A percentile compares a stretch with the other conserved stretches of the same genome.
phyloP scores from a whole-genome alignment of 108 stramenopile genomes.

The Seminavis robusta region DNA sequence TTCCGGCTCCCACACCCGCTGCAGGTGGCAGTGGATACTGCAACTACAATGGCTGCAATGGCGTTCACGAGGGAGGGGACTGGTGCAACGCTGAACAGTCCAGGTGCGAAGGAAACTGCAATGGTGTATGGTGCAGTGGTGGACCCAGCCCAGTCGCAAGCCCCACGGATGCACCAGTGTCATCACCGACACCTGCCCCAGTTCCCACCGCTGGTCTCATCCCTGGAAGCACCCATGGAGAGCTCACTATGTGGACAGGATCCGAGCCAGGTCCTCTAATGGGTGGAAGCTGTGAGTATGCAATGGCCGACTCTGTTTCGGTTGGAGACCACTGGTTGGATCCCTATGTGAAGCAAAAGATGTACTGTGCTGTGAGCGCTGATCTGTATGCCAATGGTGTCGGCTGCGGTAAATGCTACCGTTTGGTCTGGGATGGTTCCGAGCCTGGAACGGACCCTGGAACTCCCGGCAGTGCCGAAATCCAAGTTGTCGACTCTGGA shows the following conservation, averaged over 20 bases:
- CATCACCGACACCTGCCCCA: too few species aligned
- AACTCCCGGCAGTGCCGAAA: not conserved
- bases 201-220: too few species aligned
- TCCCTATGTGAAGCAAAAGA: not conserved
- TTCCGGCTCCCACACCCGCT: conserved; percentile 3
- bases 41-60: too few species aligned
- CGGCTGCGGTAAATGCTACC: not conserved
- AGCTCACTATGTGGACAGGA: conserved; percentile 8
- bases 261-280: not conserved
- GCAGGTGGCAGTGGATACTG: too few species aligned
- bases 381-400: not conserved
- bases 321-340: not conserved
- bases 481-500: conserved; percentile 5
- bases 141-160: too few species aligned
- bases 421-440: not conserved
- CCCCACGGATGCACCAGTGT: too few species aligned
- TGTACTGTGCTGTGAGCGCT: not conserved
- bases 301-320: not conserved
- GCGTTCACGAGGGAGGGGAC: too few species aligned
- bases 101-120: too few species aligned
- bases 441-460: not conserved
- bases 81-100: too few species aligned
- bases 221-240: not conserved
- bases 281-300: not conserved
- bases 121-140: too few species aligned